These are phyloP conservation scores for Flagelloscypha sp. DNA, from an alignment of 768 basidiomycete species.

Conservation along the genomic window DNA sequence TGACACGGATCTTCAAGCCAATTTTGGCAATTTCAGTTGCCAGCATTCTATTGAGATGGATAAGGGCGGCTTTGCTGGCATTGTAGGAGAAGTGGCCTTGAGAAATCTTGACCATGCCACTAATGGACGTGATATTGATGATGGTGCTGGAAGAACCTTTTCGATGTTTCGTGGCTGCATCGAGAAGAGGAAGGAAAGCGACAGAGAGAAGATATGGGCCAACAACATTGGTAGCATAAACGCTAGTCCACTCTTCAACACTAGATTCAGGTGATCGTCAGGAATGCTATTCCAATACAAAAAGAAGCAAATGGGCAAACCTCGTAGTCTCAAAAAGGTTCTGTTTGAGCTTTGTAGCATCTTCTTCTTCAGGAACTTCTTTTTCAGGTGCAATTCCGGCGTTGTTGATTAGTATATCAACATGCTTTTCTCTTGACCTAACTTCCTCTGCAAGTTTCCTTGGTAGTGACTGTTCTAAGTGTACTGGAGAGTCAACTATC, in stretches of 20 bases:
- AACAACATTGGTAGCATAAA: conserved; percentile 26
- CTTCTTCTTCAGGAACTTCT: too few species aligned
- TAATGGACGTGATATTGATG: conserved; percentile 35
- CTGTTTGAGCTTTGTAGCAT: too few species aligned
- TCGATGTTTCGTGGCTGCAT: conserved; percentile 20
- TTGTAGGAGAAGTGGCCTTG: conserved; percentile 41
- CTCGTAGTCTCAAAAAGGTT: too few species aligned
- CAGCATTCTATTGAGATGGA: conserved; percentile 25
- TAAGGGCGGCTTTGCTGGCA: conserved; percentile 29
- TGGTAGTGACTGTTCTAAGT: too few species aligned
- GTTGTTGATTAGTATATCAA: too few species aligned
- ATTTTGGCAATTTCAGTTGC: conserved; percentile 25
- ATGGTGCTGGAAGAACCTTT: conserved; percentile 25
- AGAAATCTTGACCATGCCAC: conserved; percentile 29
- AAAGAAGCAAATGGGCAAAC: too few species aligned
- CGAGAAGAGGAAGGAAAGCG: conserved; percentile 37
- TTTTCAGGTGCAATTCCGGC: too few species aligned
- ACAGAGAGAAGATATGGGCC: conserved; percentile 32
- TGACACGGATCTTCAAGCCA: conserved; percentile 26
- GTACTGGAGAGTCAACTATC: too few species aligned
- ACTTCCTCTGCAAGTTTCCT: too few species aligned
- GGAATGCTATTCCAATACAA: too few species aligned
- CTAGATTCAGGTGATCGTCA: too few species aligned
- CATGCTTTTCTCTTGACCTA: too few species aligned
- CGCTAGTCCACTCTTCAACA: conserved; percentile 19